A percentile compares a stretch with the other conserved stretches of the same genome.
Conservation (phyloP, 2,329 filamentous ascomycete species). For the Sclerotinia glacialis region DNA sequence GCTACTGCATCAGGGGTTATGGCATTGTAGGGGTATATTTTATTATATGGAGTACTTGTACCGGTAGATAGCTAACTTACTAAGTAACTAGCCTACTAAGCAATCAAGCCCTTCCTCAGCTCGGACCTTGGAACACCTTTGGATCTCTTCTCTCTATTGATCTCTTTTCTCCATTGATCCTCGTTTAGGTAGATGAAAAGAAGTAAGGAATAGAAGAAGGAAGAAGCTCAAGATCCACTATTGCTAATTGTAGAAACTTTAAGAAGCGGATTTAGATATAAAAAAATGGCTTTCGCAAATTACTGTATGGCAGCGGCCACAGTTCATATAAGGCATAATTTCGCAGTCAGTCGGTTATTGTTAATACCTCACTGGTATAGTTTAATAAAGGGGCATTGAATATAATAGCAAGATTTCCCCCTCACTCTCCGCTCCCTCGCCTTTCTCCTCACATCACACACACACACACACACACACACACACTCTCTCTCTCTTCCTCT, state of each 20-base stretch:
- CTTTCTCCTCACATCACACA: background rate
- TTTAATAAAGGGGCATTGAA: background rate
- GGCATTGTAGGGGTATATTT: too few relatives aligned
- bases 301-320: background rate
- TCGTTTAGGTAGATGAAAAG: background rate
- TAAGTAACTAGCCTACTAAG: too few relatives aligned
- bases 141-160: too few relatives aligned
- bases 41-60: too few relatives aligned
- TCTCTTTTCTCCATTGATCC: background rate
- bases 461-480: too few relatives aligned
- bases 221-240: slow-evolving; percentile 1
- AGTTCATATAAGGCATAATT: slow-evolving; percentile 14
- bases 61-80: too few relatives aligned
- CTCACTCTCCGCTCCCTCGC: background rate
- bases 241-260: slow-evolving; percentile 8
- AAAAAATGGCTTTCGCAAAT: background rate
- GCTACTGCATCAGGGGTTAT: slow-evolving; percentile 15
- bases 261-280: slow-evolving; percentile 1
- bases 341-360: background rate
- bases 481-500: too few relatives aligned
- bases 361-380: background rate
- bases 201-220: background rate
- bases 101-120: background rate
- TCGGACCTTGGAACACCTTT: background rate
- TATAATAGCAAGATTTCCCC: background rate